A percentile compares a stretch with the other conserved stretches of the same genome.
Evolutionary conservation across 2,329 filamentous ascomycete genomes (phyloP).

Genomic region (Sporothrix variecibatus): DNA sequence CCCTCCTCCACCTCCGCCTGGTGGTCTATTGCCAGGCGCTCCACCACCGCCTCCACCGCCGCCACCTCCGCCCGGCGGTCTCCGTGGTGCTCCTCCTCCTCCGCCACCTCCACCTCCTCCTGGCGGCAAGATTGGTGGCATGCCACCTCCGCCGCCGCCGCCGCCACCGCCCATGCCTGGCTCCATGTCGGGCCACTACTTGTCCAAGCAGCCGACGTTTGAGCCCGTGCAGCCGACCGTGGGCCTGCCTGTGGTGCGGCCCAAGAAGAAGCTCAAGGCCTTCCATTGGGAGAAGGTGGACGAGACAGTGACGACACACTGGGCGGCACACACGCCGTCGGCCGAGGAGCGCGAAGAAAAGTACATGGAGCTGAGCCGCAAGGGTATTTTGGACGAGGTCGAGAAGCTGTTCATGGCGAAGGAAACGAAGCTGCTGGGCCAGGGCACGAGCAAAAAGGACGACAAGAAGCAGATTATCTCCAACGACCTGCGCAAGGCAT

Average conservation of each 20-base stretch:
- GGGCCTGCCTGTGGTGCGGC: slow-evolving; percentile 76
- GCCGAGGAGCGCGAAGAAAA: slow-evolving; percentile 90
- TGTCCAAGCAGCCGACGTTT: slow-evolving; percentile 64
- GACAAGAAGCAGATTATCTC: slow-evolving; percentile 98
- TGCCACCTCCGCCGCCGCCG: slow-evolving; percentile 40
- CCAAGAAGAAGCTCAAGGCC: slow-evolving; percentile 99
- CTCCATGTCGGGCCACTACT: slow-evolving; percentile 73
- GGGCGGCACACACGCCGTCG: slow-evolving; percentile 85
- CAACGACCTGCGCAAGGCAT: slow-evolving; percentile 82
- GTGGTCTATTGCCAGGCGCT: slow-evolving; percentile 45
- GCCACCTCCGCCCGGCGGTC: slow-evolving; percentile 38
- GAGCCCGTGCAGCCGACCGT: slow-evolving; percentile 52
- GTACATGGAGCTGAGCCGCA: slow-evolving; percentile 87
- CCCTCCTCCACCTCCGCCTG: slow-evolving; percentile 48
- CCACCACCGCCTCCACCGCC: slow-evolving; percentile 45
- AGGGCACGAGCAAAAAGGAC: slow-evolving; percentile 71
- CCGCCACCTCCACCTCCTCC: slow-evolving; percentile 40
- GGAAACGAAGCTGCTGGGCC: slow-evolving; percentile 86
- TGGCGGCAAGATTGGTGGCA: slow-evolving; percentile 39
- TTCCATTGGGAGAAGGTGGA: slow-evolving; percentile 99
- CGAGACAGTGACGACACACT: slow-evolving; percentile 85
- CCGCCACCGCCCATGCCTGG: slow-evolving; percentile 58
- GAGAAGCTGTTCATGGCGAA: slow-evolving; percentile 97
- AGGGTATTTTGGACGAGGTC: slow-evolving; percentile 95
- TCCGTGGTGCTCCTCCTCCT: slow-evolving; percentile 42